phyloP scores from a whole-genome alignment of 345 rosid genomes.

The Syzygium aqueum region DNA sequence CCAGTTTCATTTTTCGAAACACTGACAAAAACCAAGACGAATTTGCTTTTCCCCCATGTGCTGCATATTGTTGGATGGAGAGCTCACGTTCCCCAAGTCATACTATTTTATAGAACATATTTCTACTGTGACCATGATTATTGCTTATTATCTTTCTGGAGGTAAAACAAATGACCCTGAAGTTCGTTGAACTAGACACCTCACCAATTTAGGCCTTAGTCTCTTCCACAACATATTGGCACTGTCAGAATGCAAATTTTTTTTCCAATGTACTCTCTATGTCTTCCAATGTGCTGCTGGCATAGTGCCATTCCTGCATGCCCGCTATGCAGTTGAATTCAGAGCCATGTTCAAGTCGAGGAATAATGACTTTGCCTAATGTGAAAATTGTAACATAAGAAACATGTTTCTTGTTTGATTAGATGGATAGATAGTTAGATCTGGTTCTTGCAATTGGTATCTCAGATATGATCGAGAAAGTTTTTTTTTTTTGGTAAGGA shows the following conservation, averaged over 20 bases:
- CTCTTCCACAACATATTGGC: not conserved
- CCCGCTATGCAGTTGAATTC: not conserved
- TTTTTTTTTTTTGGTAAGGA: no score
- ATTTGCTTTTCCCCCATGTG: not conserved
- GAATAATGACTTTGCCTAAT: not conserved
- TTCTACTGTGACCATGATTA: not conserved
- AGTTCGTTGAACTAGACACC: not conserved
- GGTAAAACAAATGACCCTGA: not conserved
- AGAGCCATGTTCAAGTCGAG: not conserved
- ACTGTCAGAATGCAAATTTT: not conserved
- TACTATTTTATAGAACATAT: not conserved
- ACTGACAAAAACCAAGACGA: not conserved
- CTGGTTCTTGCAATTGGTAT: not conserved
- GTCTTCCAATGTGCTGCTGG: not conserved
- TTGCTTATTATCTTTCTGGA: not conserved
- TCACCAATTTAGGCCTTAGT: not conserved
- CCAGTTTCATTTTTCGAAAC: not conserved
- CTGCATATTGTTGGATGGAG: not conserved
- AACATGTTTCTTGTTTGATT: not conserved
- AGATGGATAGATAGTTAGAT: not conserved
- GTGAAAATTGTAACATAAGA: not conserved
- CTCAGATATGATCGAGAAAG: not conserved
- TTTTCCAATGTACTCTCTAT: not conserved
- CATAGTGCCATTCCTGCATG: not conserved
- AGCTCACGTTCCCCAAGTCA: not conserved